phyloP scores from a whole-genome alignment of 2,329 filamentous ascomycete genomes.

The Endothia cerciana region DNA sequence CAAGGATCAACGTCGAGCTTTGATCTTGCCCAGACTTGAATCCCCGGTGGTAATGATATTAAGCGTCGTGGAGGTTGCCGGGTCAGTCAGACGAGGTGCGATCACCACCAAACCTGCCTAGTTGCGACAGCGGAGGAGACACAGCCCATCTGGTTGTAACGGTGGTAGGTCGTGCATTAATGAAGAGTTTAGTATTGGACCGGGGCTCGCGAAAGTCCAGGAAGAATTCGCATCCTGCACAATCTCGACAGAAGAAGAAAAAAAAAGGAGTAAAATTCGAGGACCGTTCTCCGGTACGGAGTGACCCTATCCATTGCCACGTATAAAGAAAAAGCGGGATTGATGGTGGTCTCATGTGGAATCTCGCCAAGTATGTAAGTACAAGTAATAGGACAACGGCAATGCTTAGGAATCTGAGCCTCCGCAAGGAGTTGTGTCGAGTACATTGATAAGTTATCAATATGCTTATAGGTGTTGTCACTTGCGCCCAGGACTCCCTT shows the following conservation, averaged over 20 bases:
- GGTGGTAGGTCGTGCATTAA: background rate
- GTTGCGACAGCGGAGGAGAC: background rate
- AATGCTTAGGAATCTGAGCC: background rate
- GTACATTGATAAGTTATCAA: background rate
- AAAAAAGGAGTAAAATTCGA: background rate
- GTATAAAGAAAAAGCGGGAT: too few relatives aligned
- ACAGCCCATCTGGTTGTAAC: too few relatives aligned
- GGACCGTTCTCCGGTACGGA: background rate
- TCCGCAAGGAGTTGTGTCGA: background rate
- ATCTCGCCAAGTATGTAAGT: background rate
- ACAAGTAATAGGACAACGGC: background rate
- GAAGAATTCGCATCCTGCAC: background rate
- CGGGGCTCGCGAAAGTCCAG: background rate
- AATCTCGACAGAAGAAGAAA: too few relatives aligned
- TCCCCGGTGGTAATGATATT: background rate
- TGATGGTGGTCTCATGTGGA: background rate
- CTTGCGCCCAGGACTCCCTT: background rate
- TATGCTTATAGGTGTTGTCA: background rate
- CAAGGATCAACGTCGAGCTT: background rate
- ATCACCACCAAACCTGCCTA: background rate
- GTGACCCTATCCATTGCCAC: too few relatives aligned
- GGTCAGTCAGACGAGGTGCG: background rate
- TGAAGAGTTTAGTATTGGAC: background rate
- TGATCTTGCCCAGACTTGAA: background rate
- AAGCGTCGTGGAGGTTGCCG: background rate